A percentile compares a stretch with the other conserved stretches of the same genome.
Evolutionary conservation across 352 stramenopile species (phyloP).

Genomic region (Phytopythium mirpurense): DNA sequence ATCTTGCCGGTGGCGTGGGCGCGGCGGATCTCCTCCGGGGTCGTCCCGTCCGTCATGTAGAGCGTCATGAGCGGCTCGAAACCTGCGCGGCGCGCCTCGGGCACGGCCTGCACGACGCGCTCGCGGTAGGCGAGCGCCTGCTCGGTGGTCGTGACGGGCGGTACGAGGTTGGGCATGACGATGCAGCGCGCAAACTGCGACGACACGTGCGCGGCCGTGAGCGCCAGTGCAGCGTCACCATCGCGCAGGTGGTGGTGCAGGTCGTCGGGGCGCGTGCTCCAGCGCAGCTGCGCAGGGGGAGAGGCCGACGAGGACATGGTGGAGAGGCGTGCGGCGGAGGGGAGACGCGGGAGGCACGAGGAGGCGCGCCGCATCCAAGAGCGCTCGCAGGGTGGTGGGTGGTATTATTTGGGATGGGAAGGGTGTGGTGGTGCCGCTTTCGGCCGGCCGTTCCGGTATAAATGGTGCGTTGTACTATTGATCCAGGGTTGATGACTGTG

Average conservation of each 20-base stretch:
- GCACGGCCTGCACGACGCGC: conserved; percentile 88
- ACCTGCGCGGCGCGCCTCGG: conserved; percentile 28
- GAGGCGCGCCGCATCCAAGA: not conserved
- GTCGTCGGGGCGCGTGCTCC: conserved; percentile 86
- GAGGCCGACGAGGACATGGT: not conserved
- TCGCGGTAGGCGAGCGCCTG: conserved; percentile 95
- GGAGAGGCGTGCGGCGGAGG: conserved; percentile 11
- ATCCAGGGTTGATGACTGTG: too few relatives aligned
- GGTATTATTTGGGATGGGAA: too few relatives aligned
- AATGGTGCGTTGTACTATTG: not conserved
- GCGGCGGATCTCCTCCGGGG: conserved; percentile 92
- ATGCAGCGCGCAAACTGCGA: conserved; percentile 88
- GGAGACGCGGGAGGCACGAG: not conserved
- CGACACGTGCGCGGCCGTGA: conserved; percentile 79
- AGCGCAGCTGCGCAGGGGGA: conserved; percentile 24
- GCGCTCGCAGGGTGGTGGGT: too few relatives aligned
- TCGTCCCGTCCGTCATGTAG: conserved; percentile 98
- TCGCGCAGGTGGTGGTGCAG: conserved; percentile 98
- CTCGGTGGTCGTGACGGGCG: conserved; percentile 94
- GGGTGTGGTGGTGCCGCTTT: conserved; percentile 1
- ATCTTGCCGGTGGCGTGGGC: conserved; percentile 88
- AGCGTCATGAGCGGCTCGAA: conserved; percentile 97
- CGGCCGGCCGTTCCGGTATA: not conserved
- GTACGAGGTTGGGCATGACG: conserved; percentile 99
- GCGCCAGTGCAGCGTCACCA: conserved; percentile 70